Evolutionary conservation across 2,329 filamentous ascomycete species (phyloP).

Genomic region (Aspergillus sp.): DNA sequence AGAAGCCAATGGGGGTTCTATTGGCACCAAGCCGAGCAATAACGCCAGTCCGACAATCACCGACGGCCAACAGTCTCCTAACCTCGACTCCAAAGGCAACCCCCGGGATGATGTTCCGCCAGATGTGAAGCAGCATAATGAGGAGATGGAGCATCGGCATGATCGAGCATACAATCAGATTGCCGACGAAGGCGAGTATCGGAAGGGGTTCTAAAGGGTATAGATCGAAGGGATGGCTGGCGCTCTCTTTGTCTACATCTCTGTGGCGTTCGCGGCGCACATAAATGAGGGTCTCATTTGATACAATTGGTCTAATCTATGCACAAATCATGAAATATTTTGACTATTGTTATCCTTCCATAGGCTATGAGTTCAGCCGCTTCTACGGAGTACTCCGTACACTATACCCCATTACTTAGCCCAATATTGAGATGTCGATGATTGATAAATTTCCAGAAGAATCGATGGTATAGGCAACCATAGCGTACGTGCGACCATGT

Average conservation of each 20-base stretch:
- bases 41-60: constrained; percentile 34
- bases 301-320: no score
- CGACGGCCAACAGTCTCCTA: constrained; percentile 29
- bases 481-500: no score
- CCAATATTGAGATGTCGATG: no score
- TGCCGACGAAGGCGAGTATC: constrained; percentile 23
- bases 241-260: background rate
- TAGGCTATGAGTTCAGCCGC: no score
- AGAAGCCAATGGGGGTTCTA: constrained; percentile 5
- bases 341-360: no score
- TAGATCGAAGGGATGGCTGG: background rate
- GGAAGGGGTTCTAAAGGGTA: constrained; percentile 13
- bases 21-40: constrained; percentile 31
- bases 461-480: no score
- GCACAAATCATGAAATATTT: no score
- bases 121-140: constrained; percentile 37
- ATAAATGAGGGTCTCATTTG: no score
- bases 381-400: no score
- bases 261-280: background rate
- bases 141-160: constrained; percentile 32
- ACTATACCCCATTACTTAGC: no score
- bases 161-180: constrained; percentile 35
- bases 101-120: constrained; percentile 26
- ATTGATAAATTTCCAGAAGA: no score
- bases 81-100: constrained; percentile 30